phyloP scores from a whole-genome alignment of 2,329 filamentous ascomycete genomes.

The Apiospora malaysiana region DNA sequence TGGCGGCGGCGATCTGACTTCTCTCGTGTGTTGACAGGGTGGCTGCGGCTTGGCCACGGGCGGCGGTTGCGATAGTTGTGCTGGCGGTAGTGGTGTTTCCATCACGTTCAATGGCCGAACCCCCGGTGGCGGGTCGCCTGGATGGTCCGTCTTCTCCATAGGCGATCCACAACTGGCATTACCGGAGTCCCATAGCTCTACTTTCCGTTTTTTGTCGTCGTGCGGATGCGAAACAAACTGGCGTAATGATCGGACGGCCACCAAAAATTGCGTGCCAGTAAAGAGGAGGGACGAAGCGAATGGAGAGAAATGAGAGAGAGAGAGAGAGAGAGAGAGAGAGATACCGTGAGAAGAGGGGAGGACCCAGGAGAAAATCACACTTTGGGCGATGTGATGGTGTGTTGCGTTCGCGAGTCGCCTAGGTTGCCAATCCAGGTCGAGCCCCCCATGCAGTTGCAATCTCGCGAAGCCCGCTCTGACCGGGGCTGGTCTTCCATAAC shows the following conservation, averaged over 20 bases:
- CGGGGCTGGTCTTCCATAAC: constrained; percentile 1
- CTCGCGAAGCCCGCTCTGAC: constrained; percentile 18
- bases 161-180: constrained; percentile 26
- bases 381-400: constrained; percentile 11
- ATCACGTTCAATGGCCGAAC: background rate
- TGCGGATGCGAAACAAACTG: background rate
- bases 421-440: background rate
- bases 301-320: background rate
- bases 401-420: constrained; percentile 11
- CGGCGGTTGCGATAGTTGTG: background rate
- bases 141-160: constrained; percentile 20
- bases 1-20: constrained; percentile 18
- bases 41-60: constrained; percentile 7
- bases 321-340: background rate
- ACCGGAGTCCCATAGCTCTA: constrained; percentile 22
- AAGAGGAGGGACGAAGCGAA: constrained; percentile 1
- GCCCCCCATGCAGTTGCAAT: constrained; percentile 4
- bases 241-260: constrained; percentile 34
- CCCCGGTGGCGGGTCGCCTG: constrained; percentile 5
- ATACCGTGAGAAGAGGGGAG: background rate
- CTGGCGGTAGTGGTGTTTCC: constrained; percentile 1
- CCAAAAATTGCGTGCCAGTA: constrained; percentile 14
- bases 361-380: background rate
- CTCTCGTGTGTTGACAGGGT: constrained; percentile 9
- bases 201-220: background rate